Evolutionary conservation across 306 rosid species (phyloP), one percentile per base, ranked within the genome.

Genomic region (Trifolium pratense): DNA sequence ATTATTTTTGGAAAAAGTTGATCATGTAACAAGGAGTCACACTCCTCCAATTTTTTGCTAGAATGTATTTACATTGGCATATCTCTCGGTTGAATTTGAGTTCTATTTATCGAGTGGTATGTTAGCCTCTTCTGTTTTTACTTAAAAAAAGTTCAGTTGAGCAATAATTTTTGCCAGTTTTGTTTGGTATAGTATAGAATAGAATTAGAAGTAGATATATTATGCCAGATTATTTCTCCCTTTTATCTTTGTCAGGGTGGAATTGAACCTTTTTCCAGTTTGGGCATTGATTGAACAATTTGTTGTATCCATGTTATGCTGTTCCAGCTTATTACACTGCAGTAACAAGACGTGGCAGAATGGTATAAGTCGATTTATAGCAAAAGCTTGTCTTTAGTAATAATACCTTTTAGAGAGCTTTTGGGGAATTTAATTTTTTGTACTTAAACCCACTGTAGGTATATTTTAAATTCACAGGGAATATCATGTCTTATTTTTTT

Each of bases 201-300:
- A 29, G 66, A 56, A 34, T 57, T 71, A 70, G 57, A 21, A 57
- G 9, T 57, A 73, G 61, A 70, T 81, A 77, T 77, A 78, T 74
- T 6, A 81, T 75, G 88, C 81, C 58, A n/a, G 52, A 42, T n/a
- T n/a, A n/a, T n/a, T n/a, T n/a, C n/a, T n/a, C n/a, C n/a, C n/a
- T 43, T 40, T 18, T 63, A 60, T 46, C 9, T 75, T 81, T 81
- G 60, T 81, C 86, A 85, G 88, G 88, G 82, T 71, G 88, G 82
- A 79, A 72, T 85, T 78, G 88, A 85, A 76, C 83, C 88, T 60
- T 85, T 51, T 81, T 85, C 84, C 59, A 85, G 85, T 79, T 75
- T 85, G 88, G 88, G 88, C 81, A 85, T 85, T 79, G 88, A 85
- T 81, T 85, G 88, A 82, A 75, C 81, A 75, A 70, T 75, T 68